Evolutionary conservation across 352 stramenopile genomes (phyloP), one percentile per base, ranked within the genome.

Genomic region (Globisporangium mamillatum): DNA sequence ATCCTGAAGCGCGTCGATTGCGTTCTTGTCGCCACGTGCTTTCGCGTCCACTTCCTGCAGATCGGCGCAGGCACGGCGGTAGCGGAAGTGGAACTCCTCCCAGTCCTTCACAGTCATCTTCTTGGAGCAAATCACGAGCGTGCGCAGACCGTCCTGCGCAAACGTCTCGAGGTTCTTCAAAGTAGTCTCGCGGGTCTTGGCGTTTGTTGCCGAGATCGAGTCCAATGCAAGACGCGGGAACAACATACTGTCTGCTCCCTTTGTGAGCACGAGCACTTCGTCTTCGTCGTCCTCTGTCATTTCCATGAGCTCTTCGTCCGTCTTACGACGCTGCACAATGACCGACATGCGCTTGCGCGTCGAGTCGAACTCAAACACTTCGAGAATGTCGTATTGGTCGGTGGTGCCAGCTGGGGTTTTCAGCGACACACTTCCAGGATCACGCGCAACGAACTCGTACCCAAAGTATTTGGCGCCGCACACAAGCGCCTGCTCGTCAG

Each of bases 351-450:
- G 81, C 73, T 97, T 97, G 38, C 89, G 78, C 18, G 80, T 90
- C 16, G 84, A 97, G 69, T 97, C 90, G 68, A 98, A 99, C 69
- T 97, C 91, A 50, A 98, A 98, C 14, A 97, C 92, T 68, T 97
- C 91, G 6, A 99, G 73, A 8, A 99, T 84, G 57, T 97, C 80
- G 70, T 96, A 98, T 60, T 82, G 68, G 22, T 92, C 84, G n/a
- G 90, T 48, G 0, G 67, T 58, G 0, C 80, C 85, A 22, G 88
- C 73, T 0, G 84, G 82, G 14, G 74, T 91, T 61, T 91, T 89
- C 36, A 93, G 66, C 0, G 79, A 82, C 24, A 97, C 77, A 41
- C 72, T 88, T n/a, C 82, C 85, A 3, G 79, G 83, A 16, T 92
- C 80, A 22, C 90, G 82, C 41, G 91, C 76, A 0, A 86, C 60